Evolutionary conservation across 768 basidiomycete genomes (phyloP), one percentile per base, ranked within the genome.

Genomic region (Cystobasidium ongulense): DNA sequence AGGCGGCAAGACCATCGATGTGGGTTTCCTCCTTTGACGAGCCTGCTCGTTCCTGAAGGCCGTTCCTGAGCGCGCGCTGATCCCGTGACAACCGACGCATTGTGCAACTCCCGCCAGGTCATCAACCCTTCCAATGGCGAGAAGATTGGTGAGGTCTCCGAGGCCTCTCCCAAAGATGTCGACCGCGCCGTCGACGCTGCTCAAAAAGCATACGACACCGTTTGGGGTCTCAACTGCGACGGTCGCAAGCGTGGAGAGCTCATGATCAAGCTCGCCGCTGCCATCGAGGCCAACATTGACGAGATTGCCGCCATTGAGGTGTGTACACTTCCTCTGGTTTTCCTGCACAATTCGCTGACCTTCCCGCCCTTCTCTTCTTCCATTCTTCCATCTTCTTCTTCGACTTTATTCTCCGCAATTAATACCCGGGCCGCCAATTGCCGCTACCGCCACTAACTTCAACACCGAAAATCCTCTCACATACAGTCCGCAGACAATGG

Each of bases 161-260:
- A 77, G 59, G 80, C 75, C 3, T 57, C 67, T 1, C 72, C 84
- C 10, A 84, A 86, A 75, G 92, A 94, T 78, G 86, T 95, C 75
- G 89, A 94, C 80, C 27, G 41, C 15, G 75, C 75, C 23, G 75
- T 75, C 61, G 81, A 83, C 2, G 88, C 85, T 46, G 89, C 89
- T 0, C 84, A 86, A 73, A 85, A 84, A 78, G 86, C 87, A 0
- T 86, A 84, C 80, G 86, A 89, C 21, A 87, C 85, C 5, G 79
- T 81, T 43, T 91, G 91, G 90, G 90, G 90, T 38, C 81, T 87
- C 74, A 86, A 88, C 72, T 78, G 81, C 23, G 81, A 87, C 5
- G 89, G 87, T 21, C 17, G 78, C 4, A 76, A 82, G 71, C 86
- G 90, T 27, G 84, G 86, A 46, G 81, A 82, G 71, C 82, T 89